These are phyloP conservation scores for Crataegus laevigata DNA, from an alignment of 306 rosid species.

Conservation along the genomic window DNA sequence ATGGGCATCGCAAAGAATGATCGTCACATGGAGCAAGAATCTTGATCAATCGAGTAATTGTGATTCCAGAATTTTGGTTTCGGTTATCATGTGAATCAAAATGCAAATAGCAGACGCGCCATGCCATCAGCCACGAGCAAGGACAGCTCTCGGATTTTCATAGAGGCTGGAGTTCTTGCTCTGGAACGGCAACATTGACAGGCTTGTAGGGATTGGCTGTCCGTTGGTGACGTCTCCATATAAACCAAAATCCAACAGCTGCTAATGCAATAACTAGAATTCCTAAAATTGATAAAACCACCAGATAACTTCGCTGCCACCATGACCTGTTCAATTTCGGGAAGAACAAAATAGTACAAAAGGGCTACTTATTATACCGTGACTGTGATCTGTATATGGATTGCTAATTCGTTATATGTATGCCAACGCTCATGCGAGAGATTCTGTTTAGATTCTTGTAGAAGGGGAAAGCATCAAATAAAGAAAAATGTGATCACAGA, in stretches of 20 bases:
- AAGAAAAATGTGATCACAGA: neutral
- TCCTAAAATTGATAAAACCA: slow-evolving; percentile 36
- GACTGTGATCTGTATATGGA: neutral
- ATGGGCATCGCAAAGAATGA: slow-evolving; percentile 17
- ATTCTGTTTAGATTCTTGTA: neutral
- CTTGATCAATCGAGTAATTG: slow-evolving; percentile 10
- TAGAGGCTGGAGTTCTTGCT: slow-evolving; percentile 92
- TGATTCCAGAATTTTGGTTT: slow-evolving; percentile 1
- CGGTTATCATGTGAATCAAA: slow-evolving; percentile 3
- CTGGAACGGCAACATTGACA: slow-evolving; percentile 48
- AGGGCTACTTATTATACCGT: neutral
- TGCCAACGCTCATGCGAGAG: neutral
- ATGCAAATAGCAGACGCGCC: slow-evolving; percentile 15
- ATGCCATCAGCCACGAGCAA: slow-evolving; percentile 9
- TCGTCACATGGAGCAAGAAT: slow-evolving; percentile 23
- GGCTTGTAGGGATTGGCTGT: slow-evolving; percentile 55
- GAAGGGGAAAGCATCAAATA: neutral
- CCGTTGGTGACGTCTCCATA: slow-evolving; percentile 53
- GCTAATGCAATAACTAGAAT: slow-evolving; percentile 40
- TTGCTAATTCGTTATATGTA: neutral
- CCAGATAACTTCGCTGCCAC: slow-evolving; percentile 49
- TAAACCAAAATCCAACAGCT: slow-evolving; percentile 50
- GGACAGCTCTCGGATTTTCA: slow-evolving; percentile 27
- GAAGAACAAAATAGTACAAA: slow-evolving; percentile 4
- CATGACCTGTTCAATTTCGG: slow-evolving; percentile 49